Percentiles rank a stretch among this genome's conserved stretches.
These are phyloP conservation scores for Calonectria crousiana DNA, from an alignment of 2,329 filamentous ascomycete genomes.

Conservation along the genomic window DNA sequence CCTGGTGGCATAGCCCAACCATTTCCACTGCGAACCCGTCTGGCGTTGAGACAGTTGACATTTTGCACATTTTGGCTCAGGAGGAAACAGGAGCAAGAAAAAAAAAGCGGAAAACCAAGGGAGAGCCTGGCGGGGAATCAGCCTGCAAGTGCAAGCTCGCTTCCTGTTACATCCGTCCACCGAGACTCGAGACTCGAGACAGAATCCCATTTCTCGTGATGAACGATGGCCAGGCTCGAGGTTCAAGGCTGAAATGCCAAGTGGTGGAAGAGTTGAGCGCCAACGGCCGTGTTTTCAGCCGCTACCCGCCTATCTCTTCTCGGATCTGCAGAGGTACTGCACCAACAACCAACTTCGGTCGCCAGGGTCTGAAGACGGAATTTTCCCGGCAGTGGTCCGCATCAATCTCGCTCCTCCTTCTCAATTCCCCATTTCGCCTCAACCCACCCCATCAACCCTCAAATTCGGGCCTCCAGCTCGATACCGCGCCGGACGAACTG, in stretches of 20 bases:
- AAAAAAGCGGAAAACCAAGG: slow-evolving; percentile 10
- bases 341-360: slow-evolving; percentile 9
- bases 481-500: slow-evolving; percentile 1
- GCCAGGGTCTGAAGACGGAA: slow-evolving; percentile 9
- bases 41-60: slow-evolving; percentile 32
- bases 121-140: slow-evolving; percentile 23
- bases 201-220: slow-evolving; percentile 5
- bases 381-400: slow-evolving; percentile 18
- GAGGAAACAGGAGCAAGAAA: slow-evolving; percentile 3
- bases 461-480: background rate
- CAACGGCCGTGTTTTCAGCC: slow-evolving; percentile 16
- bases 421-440: background rate
- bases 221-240: slow-evolving; percentile 13
- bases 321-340: slow-evolving; percentile 13
- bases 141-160: slow-evolving; percentile 45
- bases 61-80: slow-evolving; percentile 28
- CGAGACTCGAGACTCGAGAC: slow-evolving; percentile 12
- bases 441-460: background rate
- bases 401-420: slow-evolving; percentile 2
- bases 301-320: slow-evolving; percentile 12
- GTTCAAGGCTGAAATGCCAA: background rate
- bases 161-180: slow-evolving; percentile 17
- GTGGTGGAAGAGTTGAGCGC: slow-evolving; percentile 10
- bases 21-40: slow-evolving; percentile 29
- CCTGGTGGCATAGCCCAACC: slow-evolving; percentile 39